These are phyloP conservation scores for Diplodia scrobiculata DNA, from an alignment of 2,329 filamentous ascomycete species.

Conservation along the genomic window DNA sequence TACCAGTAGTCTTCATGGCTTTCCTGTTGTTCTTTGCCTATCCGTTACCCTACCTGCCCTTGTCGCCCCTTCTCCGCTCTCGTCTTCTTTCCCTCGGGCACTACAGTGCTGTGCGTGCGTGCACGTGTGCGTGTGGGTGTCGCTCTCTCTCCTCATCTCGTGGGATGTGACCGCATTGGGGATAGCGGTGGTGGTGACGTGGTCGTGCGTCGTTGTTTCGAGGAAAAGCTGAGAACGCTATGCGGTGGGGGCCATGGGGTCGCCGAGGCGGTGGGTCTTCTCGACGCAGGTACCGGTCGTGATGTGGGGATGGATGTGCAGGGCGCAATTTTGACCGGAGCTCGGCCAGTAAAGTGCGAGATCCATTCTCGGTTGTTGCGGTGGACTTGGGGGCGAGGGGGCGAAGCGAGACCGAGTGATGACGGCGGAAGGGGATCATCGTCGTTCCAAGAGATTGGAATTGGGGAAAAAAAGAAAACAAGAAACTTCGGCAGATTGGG, in stretches of 20 bases:
- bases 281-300: not conserved
- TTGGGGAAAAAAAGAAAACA: not conserved
- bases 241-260: not conserved
- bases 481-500: not conserved
- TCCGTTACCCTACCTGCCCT: not conserved
- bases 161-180: not conserved
- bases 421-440: not conserved
- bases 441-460: too few relatives aligned
- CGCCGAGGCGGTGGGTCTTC: not conserved
- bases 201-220: not conserved
- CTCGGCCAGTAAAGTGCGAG: not conserved
- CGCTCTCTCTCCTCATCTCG: not conserved
- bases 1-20: too few relatives aligned
- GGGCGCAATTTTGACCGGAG: not conserved
- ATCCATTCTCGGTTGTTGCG: not conserved
- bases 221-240: not conserved
- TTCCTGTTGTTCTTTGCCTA: not conserved
- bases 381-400: too few relatives aligned
- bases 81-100: not conserved
- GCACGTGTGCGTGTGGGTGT: not conserved
- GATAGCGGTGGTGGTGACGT: not conserved
- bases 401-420: not conserved
- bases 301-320: not conserved
- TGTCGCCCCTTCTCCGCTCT: not conserved
- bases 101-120: not conserved